phyloP scores from a whole-genome alignment of 1,284 basidiomycete species.

The Singerocomus inundabilis region DNA sequence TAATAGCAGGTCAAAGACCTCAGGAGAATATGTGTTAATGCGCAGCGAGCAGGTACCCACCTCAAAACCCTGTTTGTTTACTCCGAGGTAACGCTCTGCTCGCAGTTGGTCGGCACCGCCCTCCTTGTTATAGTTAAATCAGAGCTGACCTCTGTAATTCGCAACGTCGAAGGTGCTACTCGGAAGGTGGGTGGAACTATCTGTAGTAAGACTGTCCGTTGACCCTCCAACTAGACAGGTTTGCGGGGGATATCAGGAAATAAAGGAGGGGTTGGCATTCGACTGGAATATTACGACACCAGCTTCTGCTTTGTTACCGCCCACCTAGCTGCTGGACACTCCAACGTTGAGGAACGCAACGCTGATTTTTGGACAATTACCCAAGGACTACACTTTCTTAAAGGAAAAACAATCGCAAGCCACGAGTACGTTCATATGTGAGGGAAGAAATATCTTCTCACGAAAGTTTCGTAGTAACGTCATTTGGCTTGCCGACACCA shows the following conservation, averaged over 20 bases:
- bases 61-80: not conserved
- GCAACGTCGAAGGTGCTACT: constrained; percentile 88
- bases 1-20: constrained; percentile 63
- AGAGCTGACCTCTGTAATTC: constrained; percentile 73
- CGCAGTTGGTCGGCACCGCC: constrained; percentile 90
- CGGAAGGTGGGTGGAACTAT: constrained; percentile 64
- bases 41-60: constrained; percentile 82
- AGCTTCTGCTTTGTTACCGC: constrained; percentile 95
- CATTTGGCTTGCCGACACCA: constrained; percentile 93
- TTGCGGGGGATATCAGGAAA: constrained; percentile 97
- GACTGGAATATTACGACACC: constrained; percentile 88
- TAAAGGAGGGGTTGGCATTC: constrained; percentile 92
- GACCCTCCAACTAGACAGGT: constrained; percentile 67
- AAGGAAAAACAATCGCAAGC: constrained; percentile 83
- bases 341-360: constrained; percentile 88
- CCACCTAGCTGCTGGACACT: constrained; percentile 92
- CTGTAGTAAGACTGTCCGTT: not conserved
- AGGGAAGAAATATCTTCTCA: constrained; percentile 9
- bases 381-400: constrained; percentile 80
- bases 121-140: constrained; percentile 84
- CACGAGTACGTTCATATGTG: constrained; percentile 70
- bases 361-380: constrained; percentile 90
- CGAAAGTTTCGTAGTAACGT: constrained; percentile 58
- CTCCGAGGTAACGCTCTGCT: constrained; percentile 4
- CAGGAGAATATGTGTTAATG: constrained; percentile 78